A percentile compares a stretch with the other conserved stretches of the same genome.
phyloP scores from a whole-genome alignment of 2,329 filamentous ascomycete species.

The Aureobasidium sp. region DNA sequence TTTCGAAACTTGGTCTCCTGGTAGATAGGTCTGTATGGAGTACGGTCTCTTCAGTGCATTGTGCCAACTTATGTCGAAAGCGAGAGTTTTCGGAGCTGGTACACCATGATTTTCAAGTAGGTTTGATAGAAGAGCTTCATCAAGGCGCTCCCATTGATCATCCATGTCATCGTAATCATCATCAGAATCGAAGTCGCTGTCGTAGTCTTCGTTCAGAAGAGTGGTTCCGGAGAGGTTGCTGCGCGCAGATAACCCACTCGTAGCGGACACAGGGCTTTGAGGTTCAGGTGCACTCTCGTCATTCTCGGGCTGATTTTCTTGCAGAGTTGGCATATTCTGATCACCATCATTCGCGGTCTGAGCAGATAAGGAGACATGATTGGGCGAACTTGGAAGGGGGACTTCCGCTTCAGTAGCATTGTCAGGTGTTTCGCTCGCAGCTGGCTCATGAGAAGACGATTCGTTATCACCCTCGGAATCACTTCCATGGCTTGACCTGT shows the following conservation, averaged over 20 bases:
- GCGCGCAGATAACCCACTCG: not conserved
- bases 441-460: not conserved
- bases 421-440: not conserved
- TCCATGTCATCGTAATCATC: not conserved
- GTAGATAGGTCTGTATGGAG: not conserved
- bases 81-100: not conserved
- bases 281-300: not conserved
- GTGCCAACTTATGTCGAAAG: not conserved
- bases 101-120: not conserved
- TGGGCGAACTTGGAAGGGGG: not conserved
- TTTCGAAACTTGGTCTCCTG: not conserved
- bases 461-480: not conserved
- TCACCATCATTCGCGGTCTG: not conserved
- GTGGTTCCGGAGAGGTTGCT: not conserved
- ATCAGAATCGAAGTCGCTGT: not conserved
- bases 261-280: not conserved
- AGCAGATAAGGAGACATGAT: not conserved
- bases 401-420: not conserved
- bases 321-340: not conserved
- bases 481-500: not conserved
- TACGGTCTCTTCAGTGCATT: not conserved
- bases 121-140: not conserved
- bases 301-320: not conserved
- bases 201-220: not conserved
- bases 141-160: not conserved